Evolutionary conservation across 129 eudicot genomes (phyloP), one percentile per base, ranked within the genome.

Genomic region (Flaveria brownii): DNA sequence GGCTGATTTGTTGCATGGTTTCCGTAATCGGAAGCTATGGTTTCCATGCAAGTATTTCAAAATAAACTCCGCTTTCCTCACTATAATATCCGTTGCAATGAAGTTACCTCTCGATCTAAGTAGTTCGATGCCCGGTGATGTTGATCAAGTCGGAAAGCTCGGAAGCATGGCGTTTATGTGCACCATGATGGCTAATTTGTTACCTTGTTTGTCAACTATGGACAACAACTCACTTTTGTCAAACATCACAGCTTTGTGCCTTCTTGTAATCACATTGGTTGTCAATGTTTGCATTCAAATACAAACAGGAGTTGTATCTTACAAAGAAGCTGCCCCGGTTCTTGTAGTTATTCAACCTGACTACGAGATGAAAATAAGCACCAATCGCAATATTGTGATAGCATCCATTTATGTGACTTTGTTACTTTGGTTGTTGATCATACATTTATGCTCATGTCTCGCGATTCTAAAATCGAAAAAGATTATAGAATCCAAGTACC

Each of bases 381-480:
- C 16, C 1, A 11, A 33, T 16, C 46, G 46, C 22, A 30, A 63
- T 28, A 63, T 20, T 5, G 8, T 30, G 28, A 1, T 63, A 6
- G 74, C 59, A 5, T 20, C 25, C 14, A 70, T 50, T 15, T 30
- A 70, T 4, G 43, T 70, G 45, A 8, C 25, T 70, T 23, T 70
- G 15, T 4, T 26, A 70, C 25, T 49, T 1, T 13, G 16, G 61
- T 70, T 70, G 75, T 4, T 70, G 62, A 28, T 70, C 3, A 9
- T 71, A 71, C 49, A 52, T 71, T n/a, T 71, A 28, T 51, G 63
- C n/a, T 51, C 75, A 16, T 51, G 45, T 71, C 30, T 71, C 5
- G 75, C 75, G 26, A 71, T 71, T 71, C 28, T 71, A 51, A 71
- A 71, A 36, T 30, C 75, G 16, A 71, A 71, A 50, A 10, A 71